phyloP scores from a whole-genome alignment of 495 filamentous ascomycete species.

The Aspergillus asperescens region DNA sequence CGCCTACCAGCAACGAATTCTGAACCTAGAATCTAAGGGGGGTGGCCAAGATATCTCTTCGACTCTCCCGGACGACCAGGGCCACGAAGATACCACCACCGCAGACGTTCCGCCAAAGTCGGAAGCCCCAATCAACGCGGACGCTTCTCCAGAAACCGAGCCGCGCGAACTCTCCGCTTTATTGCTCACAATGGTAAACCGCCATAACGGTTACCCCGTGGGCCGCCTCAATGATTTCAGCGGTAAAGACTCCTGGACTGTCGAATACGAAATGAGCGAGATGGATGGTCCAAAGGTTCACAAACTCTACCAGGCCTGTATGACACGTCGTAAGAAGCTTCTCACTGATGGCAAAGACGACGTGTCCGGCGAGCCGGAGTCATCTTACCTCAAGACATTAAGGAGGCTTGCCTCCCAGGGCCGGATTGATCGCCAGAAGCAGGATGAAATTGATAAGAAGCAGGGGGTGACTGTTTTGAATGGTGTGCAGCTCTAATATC shows the following conservation, averaged over 20 bases:
- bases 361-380: conserved; percentile 1
- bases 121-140: background rate
- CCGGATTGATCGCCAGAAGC: conserved; percentile 40
- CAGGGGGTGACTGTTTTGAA: conserved; percentile 28
- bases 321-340: conserved; percentile 46
- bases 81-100: background rate
- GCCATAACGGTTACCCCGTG: conserved; percentile 62
- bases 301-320: conserved; percentile 45
- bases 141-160: conserved; percentile 3
- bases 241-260: conserved; percentile 55
- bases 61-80: background rate
- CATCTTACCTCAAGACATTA: conserved; percentile 41
- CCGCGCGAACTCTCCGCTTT: conserved; percentile 51
- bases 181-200: conserved; percentile 64
- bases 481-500: conserved; percentile 5
- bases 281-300: conserved; percentile 31
- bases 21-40: conserved; percentile 27
- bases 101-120: background rate
- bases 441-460: conserved; percentile 45
- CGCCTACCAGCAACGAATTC: conserved; percentile 60
- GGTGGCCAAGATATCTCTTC: background rate
- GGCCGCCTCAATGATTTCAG: conserved; percentile 51
- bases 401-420: conserved; percentile 41
- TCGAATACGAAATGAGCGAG: conserved; percentile 73
- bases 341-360: conserved; percentile 27